A percentile compares a stretch with the other conserved stretches of the same genome.
Evolutionary conservation across 805 yeast genomes (phyloP).

Genomic region (Lipomyces yamadae): DNA sequence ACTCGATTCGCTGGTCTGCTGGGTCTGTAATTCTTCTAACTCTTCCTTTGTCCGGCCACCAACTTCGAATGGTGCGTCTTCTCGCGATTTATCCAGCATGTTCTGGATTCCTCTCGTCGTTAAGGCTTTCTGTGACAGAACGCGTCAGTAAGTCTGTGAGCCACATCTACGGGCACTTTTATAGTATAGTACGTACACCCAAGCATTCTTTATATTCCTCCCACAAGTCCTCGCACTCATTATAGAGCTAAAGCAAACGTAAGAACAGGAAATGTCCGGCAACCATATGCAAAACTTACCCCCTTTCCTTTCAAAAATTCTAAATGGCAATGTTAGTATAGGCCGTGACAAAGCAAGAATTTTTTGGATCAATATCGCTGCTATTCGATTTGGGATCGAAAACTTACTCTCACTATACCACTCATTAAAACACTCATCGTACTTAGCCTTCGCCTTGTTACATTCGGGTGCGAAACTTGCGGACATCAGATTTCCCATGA

Average conservation of each 20-base stretch:
- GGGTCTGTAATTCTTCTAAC: slow-evolving; percentile 21
- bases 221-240: slow-evolving; percentile 93
- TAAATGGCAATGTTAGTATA: slow-evolving; percentile 25
- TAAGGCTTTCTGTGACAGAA: slow-evolving; percentile 51
- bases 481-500: slow-evolving; percentile 54
- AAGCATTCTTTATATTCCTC: slow-evolving; percentile 86
- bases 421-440: slow-evolving; percentile 89
- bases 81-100: slow-evolving; percentile 84
- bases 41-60: slow-evolving; percentile 54
- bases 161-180: not conserved
- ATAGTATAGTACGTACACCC: slow-evolving; percentile 50
- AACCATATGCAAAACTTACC: slow-evolving; percentile 39
- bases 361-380: not conserved
- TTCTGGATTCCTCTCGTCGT: slow-evolving; percentile 77
- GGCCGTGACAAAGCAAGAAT: slow-evolving; percentile 1
- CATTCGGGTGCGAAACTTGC: slow-evolving; percentile 97
- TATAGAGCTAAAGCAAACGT: slow-evolving; percentile 54
- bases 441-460: slow-evolving; percentile 78
- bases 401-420: slow-evolving; percentile 87
- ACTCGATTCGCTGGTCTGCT: not conserved
- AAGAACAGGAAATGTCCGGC: too few relatives aligned
- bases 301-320: slow-evolving; percentile 56
- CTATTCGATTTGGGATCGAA: not conserved
- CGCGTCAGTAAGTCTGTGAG: slow-evolving; percentile 8
- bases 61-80: slow-evolving; percentile 84